Base-by-base conservation (phyloP, 768 basidiomycete genomes). In the Trametopsis cervina region DNA sequence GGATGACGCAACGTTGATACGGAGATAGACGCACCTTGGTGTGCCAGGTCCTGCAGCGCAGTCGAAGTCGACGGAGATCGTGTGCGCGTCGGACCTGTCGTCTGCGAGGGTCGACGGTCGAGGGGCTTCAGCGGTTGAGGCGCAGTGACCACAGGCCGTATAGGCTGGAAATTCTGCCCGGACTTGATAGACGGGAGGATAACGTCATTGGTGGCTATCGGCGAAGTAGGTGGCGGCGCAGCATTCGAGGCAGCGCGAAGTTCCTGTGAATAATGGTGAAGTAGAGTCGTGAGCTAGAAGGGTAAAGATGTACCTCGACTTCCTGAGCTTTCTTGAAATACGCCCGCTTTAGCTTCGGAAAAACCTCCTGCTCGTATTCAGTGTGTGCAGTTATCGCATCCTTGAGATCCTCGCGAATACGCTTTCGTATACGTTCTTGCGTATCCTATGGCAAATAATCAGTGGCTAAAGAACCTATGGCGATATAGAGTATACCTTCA, bases 351-450 rank as follows among this genome's bases (percentile, higher is more conserved):
- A 94, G 66, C 57, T 81, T 85, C 1, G 92, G 92, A 7, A 94
- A 70, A n/a, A 75, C 70, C 46, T 73, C 80, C 60, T 90, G 89
- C 10, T 83, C 81, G 60, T 82, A 92, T 25, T 95, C 92, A 25
- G 77, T 76, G 63, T 95, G 92, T 26, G 85, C 79, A 46, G 65
- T 55, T n/a, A 71, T 70, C 0, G 91, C 89, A 7, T 81, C 80
- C 63, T 90, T 92, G 47, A 94, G 65, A 61, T 94, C 92, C 59
- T 95, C 92, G 62, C 87, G 90, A 63, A 96, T 85, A 22, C 89
- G 81, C 61, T 89, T 89, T 40, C 89, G 76, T n/a, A 90, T 94
- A 29, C 93, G 79, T 46, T 90, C 89, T 69, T 95, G 92, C 10
- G 84, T 85, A 56, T 94, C 91, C 89, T 92, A 15, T 4, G 13